Evolutionary conservation across 1,284 basidiomycete genomes (phyloP).

Genomic region (Paramarasmius palmivorus): DNA sequence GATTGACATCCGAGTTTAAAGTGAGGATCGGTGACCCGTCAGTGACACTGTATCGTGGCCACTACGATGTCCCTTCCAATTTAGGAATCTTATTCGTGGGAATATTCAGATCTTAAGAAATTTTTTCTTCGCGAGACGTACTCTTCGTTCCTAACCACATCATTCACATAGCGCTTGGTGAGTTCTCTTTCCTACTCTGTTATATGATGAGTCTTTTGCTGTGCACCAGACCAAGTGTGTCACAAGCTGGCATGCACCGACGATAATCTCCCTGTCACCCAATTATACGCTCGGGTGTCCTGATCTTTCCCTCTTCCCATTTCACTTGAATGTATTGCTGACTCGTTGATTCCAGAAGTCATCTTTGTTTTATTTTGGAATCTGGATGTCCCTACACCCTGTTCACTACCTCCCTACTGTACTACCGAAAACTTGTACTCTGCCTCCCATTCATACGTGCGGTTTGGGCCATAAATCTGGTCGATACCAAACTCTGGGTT

Average conservation of each 20-base stretch:
- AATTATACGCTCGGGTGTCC: constrained; percentile 48
- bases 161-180: background rate
- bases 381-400: background rate
- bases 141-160: background rate
- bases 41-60: constrained; percentile 4
- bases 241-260: constrained; percentile 37
- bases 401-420: constrained; percentile 19
- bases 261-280: constrained; percentile 44
- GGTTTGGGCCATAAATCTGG: constrained; percentile 43
- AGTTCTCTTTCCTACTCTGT: constrained; percentile 7
- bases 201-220: constrained; percentile 34
- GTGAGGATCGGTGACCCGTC: background rate
- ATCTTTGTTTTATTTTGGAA: background rate
- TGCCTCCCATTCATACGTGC: constrained; percentile 42
- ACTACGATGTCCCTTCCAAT: background rate
- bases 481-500: constrained; percentile 44
- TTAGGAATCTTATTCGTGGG: no score
- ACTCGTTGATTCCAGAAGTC: constrained; percentile 1
- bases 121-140: background rate
- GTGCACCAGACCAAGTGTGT: constrained; percentile 54
- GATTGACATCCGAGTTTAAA: background rate
- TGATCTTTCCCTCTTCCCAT: constrained; percentile 29
- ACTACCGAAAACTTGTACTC: constrained; percentile 38
- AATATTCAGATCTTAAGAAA: no score
- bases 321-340: constrained; percentile 10